Evolutionary conservation across 2,329 filamentous ascomycete species (phyloP).

Genomic region (Pezicula carpinea): DNA sequence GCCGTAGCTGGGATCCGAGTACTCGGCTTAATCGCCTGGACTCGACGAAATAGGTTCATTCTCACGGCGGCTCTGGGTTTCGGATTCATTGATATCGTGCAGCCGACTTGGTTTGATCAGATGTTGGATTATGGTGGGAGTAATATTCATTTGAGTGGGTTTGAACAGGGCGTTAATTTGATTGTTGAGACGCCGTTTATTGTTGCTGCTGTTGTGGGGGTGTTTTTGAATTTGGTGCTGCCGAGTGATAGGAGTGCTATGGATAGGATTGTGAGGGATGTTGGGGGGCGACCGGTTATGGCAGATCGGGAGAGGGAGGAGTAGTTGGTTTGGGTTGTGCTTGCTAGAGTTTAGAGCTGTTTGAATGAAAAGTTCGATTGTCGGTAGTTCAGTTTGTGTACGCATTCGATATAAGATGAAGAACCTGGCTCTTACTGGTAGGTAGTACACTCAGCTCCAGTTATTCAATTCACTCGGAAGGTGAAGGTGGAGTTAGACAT

Average conservation of each 20-base stretch:
- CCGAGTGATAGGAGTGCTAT: conserved; percentile 29
- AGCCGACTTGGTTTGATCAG: conserved; percentile 34
- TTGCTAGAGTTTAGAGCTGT: not conserved
- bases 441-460: too few relatives aligned
- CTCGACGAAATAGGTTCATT: conserved; percentile 61
- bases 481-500: too few relatives aligned
- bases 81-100: conserved; percentile 45
- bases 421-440: too few relatives aligned
- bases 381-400: too few relatives aligned
- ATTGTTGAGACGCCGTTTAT: conserved; percentile 38
- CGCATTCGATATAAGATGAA: too few relatives aligned
- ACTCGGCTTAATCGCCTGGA: conserved; percentile 57
- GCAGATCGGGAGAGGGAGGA: conserved; percentile 5
- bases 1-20: conserved; percentile 63
- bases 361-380: too few relatives aligned
- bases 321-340: not conserved
- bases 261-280: conserved; percentile 20
- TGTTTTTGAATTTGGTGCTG: conserved; percentile 38
- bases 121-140: conserved; percentile 33
- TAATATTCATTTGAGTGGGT: conserved; percentile 33
- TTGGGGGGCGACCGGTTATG: conserved; percentile 9
- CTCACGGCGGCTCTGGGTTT: conserved; percentile 56
- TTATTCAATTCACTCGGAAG: too few relatives aligned
- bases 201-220: conserved; percentile 37
- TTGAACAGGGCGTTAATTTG: conserved; percentile 36